Evolutionary conservation across 1,284 basidiomycete species (phyloP).

Genomic region (Retiboletus flavoniger): DNA sequence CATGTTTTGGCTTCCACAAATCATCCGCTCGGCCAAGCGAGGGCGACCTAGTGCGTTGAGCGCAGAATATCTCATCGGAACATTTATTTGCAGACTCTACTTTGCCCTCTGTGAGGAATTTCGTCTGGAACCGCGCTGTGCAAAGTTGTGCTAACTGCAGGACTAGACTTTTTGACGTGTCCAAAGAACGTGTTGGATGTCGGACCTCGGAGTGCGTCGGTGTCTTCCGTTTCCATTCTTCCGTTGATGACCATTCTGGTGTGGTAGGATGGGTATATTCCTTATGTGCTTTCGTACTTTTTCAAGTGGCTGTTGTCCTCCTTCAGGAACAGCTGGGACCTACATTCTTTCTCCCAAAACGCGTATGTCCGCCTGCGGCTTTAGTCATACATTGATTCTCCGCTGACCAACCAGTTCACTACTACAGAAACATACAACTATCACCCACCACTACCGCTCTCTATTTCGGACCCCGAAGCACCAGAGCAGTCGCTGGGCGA

Average conservation of each 20-base stretch:
- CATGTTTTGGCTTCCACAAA: slow-evolving; percentile 82
- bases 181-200: slow-evolving; percentile 84
- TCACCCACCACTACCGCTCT: slow-evolving; percentile 70
- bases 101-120: slow-evolving; percentile 69
- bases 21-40: slow-evolving; percentile 70
- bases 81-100: slow-evolving; percentile 67
- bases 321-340: slow-evolving; percentile 80
- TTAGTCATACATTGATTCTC: neutral
- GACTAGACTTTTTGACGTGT: slow-evolving; percentile 75
- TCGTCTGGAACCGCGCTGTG: neutral
- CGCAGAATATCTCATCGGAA: slow-evolving; percentile 75
- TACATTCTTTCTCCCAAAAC: slow-evolving; percentile 74
- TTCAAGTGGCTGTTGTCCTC: slow-evolving; percentile 66
- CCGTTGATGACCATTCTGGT: neutral
- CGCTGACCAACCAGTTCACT: slow-evolving; percentile 47
- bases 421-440: slow-evolving; percentile 75
- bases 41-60: slow-evolving; percentile 70
- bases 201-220: slow-evolving; percentile 57
- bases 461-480: slow-evolving; percentile 62
- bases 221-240: neutral
- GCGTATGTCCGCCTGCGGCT: slow-evolving; percentile 38
- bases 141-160: slow-evolving; percentile 1
- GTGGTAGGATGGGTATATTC: slow-evolving; percentile 63
- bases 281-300: slow-evolving; percentile 59
- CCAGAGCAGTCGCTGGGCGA: slow-evolving; percentile 74